Base-by-base conservation (phyloP, 257 asterid species). In the Solanum corneliomulleri region DNA sequence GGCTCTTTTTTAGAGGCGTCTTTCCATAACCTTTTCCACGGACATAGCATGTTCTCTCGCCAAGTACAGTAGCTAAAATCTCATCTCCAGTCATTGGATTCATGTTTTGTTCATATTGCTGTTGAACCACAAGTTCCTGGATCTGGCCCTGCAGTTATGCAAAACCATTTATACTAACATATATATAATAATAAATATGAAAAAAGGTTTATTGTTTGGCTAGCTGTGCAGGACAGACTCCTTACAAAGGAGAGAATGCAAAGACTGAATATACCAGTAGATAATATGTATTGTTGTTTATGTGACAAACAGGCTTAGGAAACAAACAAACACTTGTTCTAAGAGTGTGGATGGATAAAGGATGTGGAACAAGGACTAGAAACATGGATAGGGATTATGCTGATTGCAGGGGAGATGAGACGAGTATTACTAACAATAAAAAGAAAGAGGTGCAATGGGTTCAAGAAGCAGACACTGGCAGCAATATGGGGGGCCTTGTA, bases 11-110 rank as follows among this genome's bases (percentile, higher is more conserved):
- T 7, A 47, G 66, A 47, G 68, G 44, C 68, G 31, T 45, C 66
- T 80, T 80, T 80, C 84, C 68, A 80, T 80, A 80, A 47, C 84
- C 84, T 80, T 80, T 80, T 80, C 84, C 84, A 45, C 84, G 84
- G 49, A 80, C 84, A 80, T 80, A 80, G 66, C 68, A 27, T 45
- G 84, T 80, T 80, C 68, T 80, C 66, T 47, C 84, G 18, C 84
- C 84, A 45, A 80, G 68, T 80, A 80, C n/a, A 47, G 18, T 47
- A 47, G 66, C 66, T 45, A 80, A 80, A 47, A 80, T 47, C 42
- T 80, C 64, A 80, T 80, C 84, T 80, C 84, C 84, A 27, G 41
- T 9, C 84, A 45, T 80, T 80, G 68, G 84, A 80, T 47, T 47
- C 68, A 45, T 41, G 6, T 80, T 80, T 80, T 27, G 41, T 47